Base-by-base conservation (phyloP, 352 stramenopile genomes). In the Phytophthora pistaciae region DNA sequence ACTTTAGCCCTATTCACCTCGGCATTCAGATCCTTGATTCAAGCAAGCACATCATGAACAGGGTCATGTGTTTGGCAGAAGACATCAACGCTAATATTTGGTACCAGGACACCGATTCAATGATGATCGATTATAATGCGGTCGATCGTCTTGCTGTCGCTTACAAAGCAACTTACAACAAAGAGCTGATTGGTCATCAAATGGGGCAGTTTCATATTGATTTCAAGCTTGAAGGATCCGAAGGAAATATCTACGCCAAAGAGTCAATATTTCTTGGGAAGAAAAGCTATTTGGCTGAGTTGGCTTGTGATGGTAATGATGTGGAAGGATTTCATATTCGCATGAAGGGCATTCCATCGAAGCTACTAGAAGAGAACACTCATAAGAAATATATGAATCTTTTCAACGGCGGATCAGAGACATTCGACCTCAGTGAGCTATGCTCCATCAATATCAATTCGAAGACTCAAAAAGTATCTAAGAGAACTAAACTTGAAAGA, bases 1-100 rank as follows among this genome's bases (percentile, higher is more conserved):
- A 29, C 4, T 29, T 29, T 4, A 29, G 2, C 4, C 25, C 25
- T 2, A 29, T 29, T 29, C 25, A 29, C 4, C 25, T 29, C 25
- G 25, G 29, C 0, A 33, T 33, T 1, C 29, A 33, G n/a, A 20
- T 65, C 3, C 48, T 65, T 5, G 46, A 50, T n/a, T 27, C 8
- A 11, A 40, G 18, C 25, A 65, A 65, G n/a, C 58, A 50, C 18
- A 56, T 65, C 23, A 65, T 65, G 58, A 65, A 65, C 20, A 8
- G 31, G 5, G 58, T 65, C 5, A 65, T 65, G 48, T 65, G 46
- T 27, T 18, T 57, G 1, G 58, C 58, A 7, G 58, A 65, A 6
- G 48, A 65, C 21, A 48, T 65, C 25, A 11, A 65, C 2, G 23
- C 27, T 7, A 25, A 65, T 13, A 65, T 58, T 10, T 65, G 58